Percentiles rank a stretch among this genome's conserved stretches.
Evolutionary conservation across 2,329 filamentous ascomycete genomes (phyloP).

Genomic region (Penicillium crustosum): DNA sequence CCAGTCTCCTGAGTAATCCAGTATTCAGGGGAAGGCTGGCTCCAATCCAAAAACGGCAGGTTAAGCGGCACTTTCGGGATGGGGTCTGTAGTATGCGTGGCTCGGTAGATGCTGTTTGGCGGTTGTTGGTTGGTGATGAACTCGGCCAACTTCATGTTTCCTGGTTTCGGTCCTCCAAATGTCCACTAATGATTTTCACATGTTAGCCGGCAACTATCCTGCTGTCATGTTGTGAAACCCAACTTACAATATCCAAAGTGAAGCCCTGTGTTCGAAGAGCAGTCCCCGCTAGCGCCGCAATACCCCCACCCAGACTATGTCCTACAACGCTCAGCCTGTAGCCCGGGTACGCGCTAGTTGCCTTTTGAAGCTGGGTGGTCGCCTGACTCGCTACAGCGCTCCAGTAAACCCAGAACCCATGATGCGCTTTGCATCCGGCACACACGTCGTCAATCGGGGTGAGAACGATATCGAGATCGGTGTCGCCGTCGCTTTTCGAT

Average conservation of each 20-base stretch:
- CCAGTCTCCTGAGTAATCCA: neutral
- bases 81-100: neutral
- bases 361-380: neutral
- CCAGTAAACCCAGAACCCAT: conserved; percentile 3
- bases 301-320: neutral
- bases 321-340: neutral
- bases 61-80: neutral
- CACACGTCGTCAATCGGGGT: neutral
- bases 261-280: neutral
- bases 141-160: conserved; percentile 2
- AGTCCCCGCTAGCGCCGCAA: neutral
- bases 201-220: neutral
- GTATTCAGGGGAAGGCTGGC: conserved; percentile 6
- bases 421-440: neutral
- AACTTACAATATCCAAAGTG: neutral
- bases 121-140: conserved; percentile 1
- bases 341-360: neutral
- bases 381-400: neutral
- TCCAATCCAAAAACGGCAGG: neutral
- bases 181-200: neutral
- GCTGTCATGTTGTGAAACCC: neutral
- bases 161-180: conserved; percentile 1
- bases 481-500: neutral
- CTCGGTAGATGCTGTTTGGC: conserved; percentile 1
- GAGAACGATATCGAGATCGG: neutral